These are phyloP conservation scores for Pichia deserticola DNA, from an alignment of 805 yeast species.

Conservation along the genomic window DNA sequence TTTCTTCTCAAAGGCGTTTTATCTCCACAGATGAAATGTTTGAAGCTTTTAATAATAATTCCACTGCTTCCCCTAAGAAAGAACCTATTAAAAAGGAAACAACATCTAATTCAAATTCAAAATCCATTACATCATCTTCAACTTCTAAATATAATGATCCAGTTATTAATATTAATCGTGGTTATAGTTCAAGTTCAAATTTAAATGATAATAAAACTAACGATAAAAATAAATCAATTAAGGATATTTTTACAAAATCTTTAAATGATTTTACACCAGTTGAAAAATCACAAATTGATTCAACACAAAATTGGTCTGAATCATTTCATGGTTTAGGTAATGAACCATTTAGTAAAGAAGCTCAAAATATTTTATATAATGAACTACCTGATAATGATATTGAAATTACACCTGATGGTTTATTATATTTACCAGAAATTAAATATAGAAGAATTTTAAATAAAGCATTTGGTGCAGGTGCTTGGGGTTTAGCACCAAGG, in stretches of 20 bases:
- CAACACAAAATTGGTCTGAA: constrained; percentile 65
- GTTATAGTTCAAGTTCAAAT: constrained; percentile 1
- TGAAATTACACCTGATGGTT: constrained; percentile 94
- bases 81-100: constrained; percentile 2
- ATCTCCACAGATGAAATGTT: constrained; percentile 15
- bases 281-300: constrained; percentile 10
- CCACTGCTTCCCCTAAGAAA: neutral
- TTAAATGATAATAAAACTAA: neutral
- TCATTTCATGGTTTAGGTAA: constrained; percentile 83
- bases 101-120: neutral
- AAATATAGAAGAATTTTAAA: constrained; percentile 87
- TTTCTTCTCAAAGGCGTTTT: neutral
- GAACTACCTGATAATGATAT: constrained; percentile 65
- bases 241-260: constrained; percentile 15
- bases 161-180: constrained; percentile 17
- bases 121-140: neutral
- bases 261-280: constrained; percentile 18
- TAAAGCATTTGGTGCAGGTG: constrained; percentile 95
- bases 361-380: constrained; percentile 53
- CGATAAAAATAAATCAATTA: constrained; percentile 12
- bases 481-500: constrained; percentile 96
- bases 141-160: constrained; percentile 16
- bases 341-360: constrained; percentile 59
- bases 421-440: constrained; percentile 88
- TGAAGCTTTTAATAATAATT: constrained; percentile 23